Base-by-base conservation (phyloP, 805 yeast genomes). In the Metschnikowia vanudenii region DNA sequence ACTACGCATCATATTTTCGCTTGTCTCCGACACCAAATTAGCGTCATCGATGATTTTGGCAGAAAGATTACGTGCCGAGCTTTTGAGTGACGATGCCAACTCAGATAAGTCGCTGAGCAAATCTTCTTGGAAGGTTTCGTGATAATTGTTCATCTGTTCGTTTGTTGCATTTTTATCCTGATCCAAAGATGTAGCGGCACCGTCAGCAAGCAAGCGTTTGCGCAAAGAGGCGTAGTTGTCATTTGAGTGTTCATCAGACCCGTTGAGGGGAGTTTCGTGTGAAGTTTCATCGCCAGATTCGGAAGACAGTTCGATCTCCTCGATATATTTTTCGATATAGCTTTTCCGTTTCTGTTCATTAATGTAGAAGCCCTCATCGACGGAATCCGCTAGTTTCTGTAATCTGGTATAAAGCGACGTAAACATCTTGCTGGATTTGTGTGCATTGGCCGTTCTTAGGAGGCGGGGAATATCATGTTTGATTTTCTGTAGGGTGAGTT, bases 1-100 rank as follows among this genome's bases (percentile, higher is more conserved):
- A 17, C 46, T 55, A 33, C 58, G 61, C 35, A 57, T 49, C 57
- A 73, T 57, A 46, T 62, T 68, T 20, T 69, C 74, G 39, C 63
- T 59, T 1, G 76, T 64, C 37, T 63, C 61, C 13, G 62, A 54
- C 22, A 73, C 56, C n/a, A 68, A 54, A 20, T 50, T 58, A 18
- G 65, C 55, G 50, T 72, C 76, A 30, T 65, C 74, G 17, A 55
- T 55, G 19, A 69, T 58, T 50, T 58, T 73, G 47, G 57, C 60
- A 52, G 69, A 78, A 16, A 71, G 69, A 6, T 58, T 55, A 26
- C 68, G 51, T 1, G 84, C 84, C 16, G 80, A 75, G 20, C 62
- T 59, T 50, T 75, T 78, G 51, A 81, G 69, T 7, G 68, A 62
- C 7, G 69, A 55, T 0, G 82, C 81, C 62, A 81, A 69, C 16